These are phyloP conservation scores for Leptomonas seymouri DNA, from an alignment of 208 protist species.

Conservation along the genomic window DNA sequence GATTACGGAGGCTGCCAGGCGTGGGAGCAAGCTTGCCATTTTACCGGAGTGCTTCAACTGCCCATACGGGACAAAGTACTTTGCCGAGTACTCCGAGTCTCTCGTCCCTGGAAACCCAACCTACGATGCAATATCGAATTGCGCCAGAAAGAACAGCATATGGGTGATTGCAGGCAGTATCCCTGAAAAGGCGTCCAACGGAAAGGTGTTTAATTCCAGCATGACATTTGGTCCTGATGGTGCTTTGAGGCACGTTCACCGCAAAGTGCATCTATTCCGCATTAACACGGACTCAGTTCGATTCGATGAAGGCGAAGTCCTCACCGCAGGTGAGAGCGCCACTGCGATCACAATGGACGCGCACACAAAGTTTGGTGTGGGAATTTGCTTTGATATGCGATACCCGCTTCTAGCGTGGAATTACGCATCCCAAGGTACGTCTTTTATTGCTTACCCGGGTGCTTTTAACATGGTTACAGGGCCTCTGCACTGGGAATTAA, in stretches of 20 bases:
- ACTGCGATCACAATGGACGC: conserved; percentile 47
- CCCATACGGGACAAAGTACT: conserved; percentile 95
- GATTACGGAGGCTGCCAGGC: conserved; percentile 73
- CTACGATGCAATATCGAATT: conserved; percentile 70
- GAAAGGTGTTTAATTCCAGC: conserved; percentile 95
- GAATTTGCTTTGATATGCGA: conserved; percentile 99
- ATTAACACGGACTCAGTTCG: conserved; percentile 96
- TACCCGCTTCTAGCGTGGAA: conserved; percentile 95
- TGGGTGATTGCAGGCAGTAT: conserved; percentile 95
- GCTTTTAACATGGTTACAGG: conserved; percentile 99
- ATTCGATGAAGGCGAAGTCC: conserved; percentile 95
- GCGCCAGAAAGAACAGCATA: conserved; percentile 73
- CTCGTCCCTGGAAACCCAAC: conserved; percentile 70
- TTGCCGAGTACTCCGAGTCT: conserved; percentile 94
- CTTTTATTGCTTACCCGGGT: conserved; percentile 95
- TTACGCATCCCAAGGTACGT: conserved; percentile 71
- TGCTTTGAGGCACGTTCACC: conserved; percentile 82
- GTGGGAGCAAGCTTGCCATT: conserved; percentile 88
- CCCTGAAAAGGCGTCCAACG: conserved; percentile 82
- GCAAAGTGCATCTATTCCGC: conserved; percentile 97
- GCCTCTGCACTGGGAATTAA: conserved; percentile 97
- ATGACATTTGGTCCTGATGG: conserved; percentile 93
- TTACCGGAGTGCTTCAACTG: conserved; percentile 96
- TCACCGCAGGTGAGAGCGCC: conserved; percentile 89
- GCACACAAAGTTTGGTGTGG: conserved; percentile 92